Base-by-base conservation (phyloP, 306 rosid genomes). In the Spatholobus suberectus region DNA sequence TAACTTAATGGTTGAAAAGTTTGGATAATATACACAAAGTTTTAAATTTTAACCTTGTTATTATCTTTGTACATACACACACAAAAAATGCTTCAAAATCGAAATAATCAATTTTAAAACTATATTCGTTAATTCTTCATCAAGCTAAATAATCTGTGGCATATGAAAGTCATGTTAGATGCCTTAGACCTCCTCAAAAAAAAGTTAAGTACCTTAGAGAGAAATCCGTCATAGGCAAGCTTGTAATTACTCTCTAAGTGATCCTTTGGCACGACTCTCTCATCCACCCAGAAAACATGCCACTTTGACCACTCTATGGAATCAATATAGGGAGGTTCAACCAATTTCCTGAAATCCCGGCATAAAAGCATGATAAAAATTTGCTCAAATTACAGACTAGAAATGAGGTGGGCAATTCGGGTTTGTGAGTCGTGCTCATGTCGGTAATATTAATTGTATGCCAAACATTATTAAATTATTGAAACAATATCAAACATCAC, bases 271-370 rank as follows among this genome's bases (percentile, higher is more conserved):
- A 94, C 97, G 1, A 92, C 96, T 82, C 89, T 92, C 87, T 94
- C 97, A 37, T 94, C 97, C 70, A 81, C 96, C 97, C 94, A 94
- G 29, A 94, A 92, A 41, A 94, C 85, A 82, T 91, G 97, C 97
- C 98, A 94, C 61, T 87, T 92, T 9, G 86, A 85, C 98, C 96
- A 94, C 0, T 94, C 90, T 79, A 94, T 84, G 6, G 88, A 76
- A 68, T 89, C 84, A 71, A 83, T 47, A 65, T 90, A 90, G 0
- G 91, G 98, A 61, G 93, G 85, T 58, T 92, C 98, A 71, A 84
- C 75, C 63, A 94, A 73, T 84, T 92, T 94, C 91, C 97, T 94
- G 91, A 67, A 73, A 66, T 70, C 40, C 0, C 46, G 37, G 23
- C 73, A 46, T 32, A 18, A 41, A 81, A 10, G 18, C 3, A 32